phyloP scores from a whole-genome alignment of 495 filamentous ascomycete genomes.

The Trichoderma reesei region DNA sequence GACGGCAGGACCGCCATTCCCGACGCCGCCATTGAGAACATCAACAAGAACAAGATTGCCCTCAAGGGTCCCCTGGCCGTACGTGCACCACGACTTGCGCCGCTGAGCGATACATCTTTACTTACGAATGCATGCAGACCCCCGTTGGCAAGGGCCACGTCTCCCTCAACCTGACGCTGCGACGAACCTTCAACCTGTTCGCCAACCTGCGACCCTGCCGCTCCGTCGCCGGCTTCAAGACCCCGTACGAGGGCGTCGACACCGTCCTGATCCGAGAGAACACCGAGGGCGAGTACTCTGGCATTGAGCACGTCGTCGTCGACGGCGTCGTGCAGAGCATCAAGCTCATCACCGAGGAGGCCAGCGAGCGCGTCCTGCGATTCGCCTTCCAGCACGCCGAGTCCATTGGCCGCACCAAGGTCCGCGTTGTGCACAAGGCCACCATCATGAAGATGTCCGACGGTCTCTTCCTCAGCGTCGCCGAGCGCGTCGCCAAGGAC shows the following conservation, averaged over 20 bases:
- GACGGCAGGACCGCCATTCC: constrained; percentile 86
- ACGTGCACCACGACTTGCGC: constrained; percentile 32
- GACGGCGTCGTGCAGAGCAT: constrained; percentile 98
- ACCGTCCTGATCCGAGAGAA: constrained; percentile 98
- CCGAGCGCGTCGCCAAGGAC: constrained; percentile 77
- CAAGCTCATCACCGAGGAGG: constrained; percentile 93
- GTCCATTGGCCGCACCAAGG: constrained; percentile 85
- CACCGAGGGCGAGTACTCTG: constrained; percentile 99
- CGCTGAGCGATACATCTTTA: not conserved
- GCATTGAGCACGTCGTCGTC: constrained; percentile 96
- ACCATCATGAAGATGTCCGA: constrained; percentile 99
- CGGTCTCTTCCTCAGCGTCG: constrained; percentile 88
- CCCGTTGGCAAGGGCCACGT: constrained; percentile 98
- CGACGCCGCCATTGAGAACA: constrained; percentile 79
- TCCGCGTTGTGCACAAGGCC: constrained; percentile 96
- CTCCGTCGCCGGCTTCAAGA: constrained; percentile 94
- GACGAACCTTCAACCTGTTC: constrained; percentile 98
- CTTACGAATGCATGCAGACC: constrained; percentile 41
- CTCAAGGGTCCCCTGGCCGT: constrained; percentile 96
- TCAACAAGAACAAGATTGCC: constrained; percentile 86
- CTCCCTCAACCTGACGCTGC: constrained; percentile 95
- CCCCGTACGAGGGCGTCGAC: constrained; percentile 95
- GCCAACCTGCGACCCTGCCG: constrained; percentile 97
- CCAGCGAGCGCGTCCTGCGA: constrained; percentile 85
- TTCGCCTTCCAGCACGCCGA: constrained; percentile 97